Evolutionary conservation across 805 yeast species (phyloP).

Genomic region (Blastobotrys robertii): DNA sequence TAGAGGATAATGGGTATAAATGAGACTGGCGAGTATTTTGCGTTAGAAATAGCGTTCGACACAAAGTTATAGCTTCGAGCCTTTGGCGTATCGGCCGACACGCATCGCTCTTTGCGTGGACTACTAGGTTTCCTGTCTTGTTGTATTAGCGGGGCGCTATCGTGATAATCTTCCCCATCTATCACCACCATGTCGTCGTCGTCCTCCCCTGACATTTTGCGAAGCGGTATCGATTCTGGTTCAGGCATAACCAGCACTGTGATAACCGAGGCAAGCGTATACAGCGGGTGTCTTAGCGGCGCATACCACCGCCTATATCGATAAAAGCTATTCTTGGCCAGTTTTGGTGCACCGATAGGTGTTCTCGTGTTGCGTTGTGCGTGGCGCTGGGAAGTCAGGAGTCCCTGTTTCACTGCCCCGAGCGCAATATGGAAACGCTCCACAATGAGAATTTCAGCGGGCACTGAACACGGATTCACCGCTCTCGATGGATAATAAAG

Average conservation of each 20-base stretch:
- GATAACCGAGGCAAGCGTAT: neutral
- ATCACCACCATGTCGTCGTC: constrained; percentile 9
- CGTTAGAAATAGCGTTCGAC: constrained; percentile 81
- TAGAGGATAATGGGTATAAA: constrained; percentile 83
- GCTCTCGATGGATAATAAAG: too few species aligned
- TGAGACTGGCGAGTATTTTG: constrained; percentile 81
- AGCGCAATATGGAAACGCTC: too few species aligned
- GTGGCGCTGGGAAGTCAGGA: too few species aligned
- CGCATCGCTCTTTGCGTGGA: neutral
- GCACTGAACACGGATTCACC: too few species aligned
- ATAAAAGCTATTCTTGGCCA: neutral
- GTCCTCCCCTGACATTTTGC: constrained; percentile 8
- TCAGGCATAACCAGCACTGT: constrained; percentile 3
- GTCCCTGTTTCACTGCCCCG: too few species aligned
- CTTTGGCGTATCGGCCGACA: neutral
- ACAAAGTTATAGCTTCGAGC: constrained; percentile 27
- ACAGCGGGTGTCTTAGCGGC: constrained; percentile 1
- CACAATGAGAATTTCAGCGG: too few species aligned
- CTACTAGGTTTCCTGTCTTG: neutral
- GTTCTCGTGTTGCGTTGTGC: too few species aligned
- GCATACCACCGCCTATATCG: constrained; percentile 8
- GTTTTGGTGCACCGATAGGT: too few species aligned
- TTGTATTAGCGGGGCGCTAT: constrained; percentile 13
- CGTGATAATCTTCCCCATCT: constrained; percentile 4
- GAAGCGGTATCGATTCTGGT: constrained; percentile 6